Percentiles rank a stretch among this genome's conserved stretches.
Conservation (phyloP, 192 early-diverging fungal species). For the Backusella macrospora region DNA sequence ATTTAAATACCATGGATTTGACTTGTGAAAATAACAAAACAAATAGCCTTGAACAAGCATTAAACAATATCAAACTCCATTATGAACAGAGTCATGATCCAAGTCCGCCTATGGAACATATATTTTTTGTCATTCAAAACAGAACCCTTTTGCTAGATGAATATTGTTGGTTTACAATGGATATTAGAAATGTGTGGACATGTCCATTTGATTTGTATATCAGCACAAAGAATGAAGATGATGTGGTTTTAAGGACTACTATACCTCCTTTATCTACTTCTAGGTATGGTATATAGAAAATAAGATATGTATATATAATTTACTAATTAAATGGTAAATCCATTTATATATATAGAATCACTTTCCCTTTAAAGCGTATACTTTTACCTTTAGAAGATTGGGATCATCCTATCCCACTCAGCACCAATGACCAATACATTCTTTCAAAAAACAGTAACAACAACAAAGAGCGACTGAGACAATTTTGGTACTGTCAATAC, state of each 20-base stretch:
- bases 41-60: not conserved
- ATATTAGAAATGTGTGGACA: constrained; percentile 74
- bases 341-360: constrained; percentile 4
- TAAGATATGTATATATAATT: too few species aligned
- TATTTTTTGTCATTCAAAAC: not conserved
- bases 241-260: constrained; percentile 5
- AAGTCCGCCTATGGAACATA: constrained; percentile 12
- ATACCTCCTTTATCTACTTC: constrained; percentile 39
- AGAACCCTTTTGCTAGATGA: constrained; percentile 42
- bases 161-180: constrained; percentile 76
- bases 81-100: not conserved
- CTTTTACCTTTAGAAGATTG: constrained; percentile 49
- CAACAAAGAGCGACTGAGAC: constrained; percentile 43
- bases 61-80: not conserved
- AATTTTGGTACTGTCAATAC: constrained; percentile 78
- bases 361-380: constrained; percentile 65
- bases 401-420: constrained; percentile 62
- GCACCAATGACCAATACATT: constrained; percentile 75
- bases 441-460: constrained; percentile 55
- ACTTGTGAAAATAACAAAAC: not conserved
- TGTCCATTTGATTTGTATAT: constrained; percentile 72
- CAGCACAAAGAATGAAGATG: constrained; percentile 56
- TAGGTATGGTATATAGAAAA: not conserved
- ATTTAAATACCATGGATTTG: constrained; percentile 37
- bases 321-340: too few species aligned